These are phyloP conservation scores for Vigna mungo DNA, from an alignment of 306 rosid species.

Conservation along the genomic window DNA sequence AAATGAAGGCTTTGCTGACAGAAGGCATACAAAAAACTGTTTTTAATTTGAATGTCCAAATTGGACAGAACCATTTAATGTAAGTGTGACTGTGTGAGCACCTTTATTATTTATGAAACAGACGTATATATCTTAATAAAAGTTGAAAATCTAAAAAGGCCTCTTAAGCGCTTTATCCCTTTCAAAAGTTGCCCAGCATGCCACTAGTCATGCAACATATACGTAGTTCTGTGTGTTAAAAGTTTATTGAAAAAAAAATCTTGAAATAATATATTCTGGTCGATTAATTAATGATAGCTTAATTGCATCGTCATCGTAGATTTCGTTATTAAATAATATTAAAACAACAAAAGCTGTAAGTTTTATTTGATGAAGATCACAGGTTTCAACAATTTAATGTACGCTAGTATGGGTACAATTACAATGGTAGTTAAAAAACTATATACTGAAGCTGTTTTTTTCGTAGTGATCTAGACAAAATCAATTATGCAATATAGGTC, in stretches of 20 bases:
- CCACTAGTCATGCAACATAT: conserved; percentile 23
- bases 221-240: background rate
- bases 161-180: conserved; percentile 18
- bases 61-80: conserved; percentile 8
- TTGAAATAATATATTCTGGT: no score
- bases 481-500: background rate
- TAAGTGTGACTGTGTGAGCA: conserved; percentile 12
- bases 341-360: no score
- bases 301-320: no score
- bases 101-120: background rate
- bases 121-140: background rate
- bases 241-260: background rate
- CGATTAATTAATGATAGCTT: no score
- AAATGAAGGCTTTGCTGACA: background rate
- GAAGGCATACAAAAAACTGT: background rate
- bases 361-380: no score
- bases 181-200: conserved; percentile 30
- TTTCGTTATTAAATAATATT: no score
- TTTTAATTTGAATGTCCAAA: conserved; percentile 2
- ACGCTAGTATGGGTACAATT: background rate
- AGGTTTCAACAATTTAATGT: no score
- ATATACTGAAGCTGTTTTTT: conserved; percentile 5
- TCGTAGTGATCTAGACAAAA: conserved; percentile 12
- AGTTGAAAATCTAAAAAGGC: conserved; percentile 1
- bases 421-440: background rate